Evolutionary conservation across 2,329 filamentous ascomycete genomes (phyloP).

Genomic region (Alternaria gansuensis): DNA sequence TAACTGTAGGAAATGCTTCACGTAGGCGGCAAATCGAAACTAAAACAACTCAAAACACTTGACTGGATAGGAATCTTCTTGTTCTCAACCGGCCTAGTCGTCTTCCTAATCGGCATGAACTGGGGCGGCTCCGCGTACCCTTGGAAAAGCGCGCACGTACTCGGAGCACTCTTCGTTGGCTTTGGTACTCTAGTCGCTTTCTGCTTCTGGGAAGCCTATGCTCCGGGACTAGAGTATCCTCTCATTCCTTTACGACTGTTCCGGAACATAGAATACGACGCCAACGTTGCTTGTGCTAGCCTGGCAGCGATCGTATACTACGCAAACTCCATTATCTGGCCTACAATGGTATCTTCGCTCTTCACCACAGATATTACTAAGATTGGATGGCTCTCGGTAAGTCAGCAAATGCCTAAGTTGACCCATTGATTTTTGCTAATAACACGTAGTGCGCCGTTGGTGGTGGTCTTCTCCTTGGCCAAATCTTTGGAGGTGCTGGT

Average conservation of each 20-base stretch:
- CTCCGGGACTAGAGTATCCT: constrained; percentile 44
- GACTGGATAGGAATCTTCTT: constrained; percentile 60
- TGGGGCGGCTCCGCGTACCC: constrained; percentile 52
- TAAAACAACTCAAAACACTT: constrained; percentile 51
- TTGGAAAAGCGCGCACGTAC: constrained; percentile 49
- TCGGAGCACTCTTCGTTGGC: constrained; percentile 48
- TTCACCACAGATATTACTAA: constrained; percentile 41
- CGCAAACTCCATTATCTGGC: constrained; percentile 46
- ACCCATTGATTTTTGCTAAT: constrained; percentile 12
- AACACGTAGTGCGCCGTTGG: constrained; percentile 39
- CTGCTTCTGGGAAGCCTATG: constrained; percentile 43
- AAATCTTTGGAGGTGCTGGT: constrained; percentile 44
- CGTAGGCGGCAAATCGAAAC: constrained; percentile 46
- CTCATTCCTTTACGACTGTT: constrained; percentile 52
- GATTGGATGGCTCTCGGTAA: constrained; percentile 46
- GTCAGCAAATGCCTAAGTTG: background rate
- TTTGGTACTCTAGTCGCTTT: constrained; percentile 46
- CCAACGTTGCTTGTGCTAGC: constrained; percentile 45
- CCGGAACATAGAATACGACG: constrained; percentile 46
- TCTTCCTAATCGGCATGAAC: constrained; percentile 60
- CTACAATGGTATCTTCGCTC: constrained; percentile 40
- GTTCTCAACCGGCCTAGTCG: constrained; percentile 57
- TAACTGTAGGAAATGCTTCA: constrained; percentile 46
- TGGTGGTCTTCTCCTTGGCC: constrained; percentile 45
- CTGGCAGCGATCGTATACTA: constrained; percentile 50